Evolutionary conservation across 208 protist genomes (phyloP), one percentile per base, ranked within the genome.

Genomic region (Leishmania mexicana): DNA sequence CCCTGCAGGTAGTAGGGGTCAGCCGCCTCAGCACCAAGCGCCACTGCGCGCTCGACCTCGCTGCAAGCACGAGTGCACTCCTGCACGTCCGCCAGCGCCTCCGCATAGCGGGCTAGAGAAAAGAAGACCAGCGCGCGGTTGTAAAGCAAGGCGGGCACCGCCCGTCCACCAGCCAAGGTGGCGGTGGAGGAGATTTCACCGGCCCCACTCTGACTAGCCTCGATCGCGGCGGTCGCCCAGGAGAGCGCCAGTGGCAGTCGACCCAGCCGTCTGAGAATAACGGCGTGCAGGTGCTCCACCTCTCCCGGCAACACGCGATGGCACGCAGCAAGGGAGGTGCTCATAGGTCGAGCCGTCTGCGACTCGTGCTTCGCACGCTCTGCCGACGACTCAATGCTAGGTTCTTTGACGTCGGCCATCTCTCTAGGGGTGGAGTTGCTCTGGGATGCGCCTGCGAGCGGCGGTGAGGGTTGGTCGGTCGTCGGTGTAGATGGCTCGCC

Each of bases 1-100:
- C 85, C 96, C 28, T 90, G 78, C 2, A 97, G 81, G 81, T 97
- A 98, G 79, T 91, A 94, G n/a, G 93, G 85, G 53, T 96, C 88
- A 4, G 81, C 89, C 0, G 87, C 51, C 49, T 62, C 76, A 15
- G 53, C 42, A 49, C 65, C 31, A 28, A 5, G 11, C 19, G 76
- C 24, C 0, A 35, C 19, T 40, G 51, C 67, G 49, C 31, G 71
- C 35, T 47, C 60, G 17, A 60, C 70, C 60, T 45, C 42, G 42
- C 65, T 67, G 72, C 54, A 79, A 8, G 70, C 90, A 83, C 42
- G 75, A 72, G 83, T 85, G 89, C 57, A 93, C 87, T 49, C 82
- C 65, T 81, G 73, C 53, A 85, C 78, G 42, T 85, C 85, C 21
- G 81, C 54, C 78, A 95, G 76, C 15, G 92, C 89, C 64, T 95